Evolutionary conservation across 768 basidiomycete genomes (phyloP), one percentile per base, ranked within the genome.

Genomic region (Phlebiopsis flavidoalba): DNA sequence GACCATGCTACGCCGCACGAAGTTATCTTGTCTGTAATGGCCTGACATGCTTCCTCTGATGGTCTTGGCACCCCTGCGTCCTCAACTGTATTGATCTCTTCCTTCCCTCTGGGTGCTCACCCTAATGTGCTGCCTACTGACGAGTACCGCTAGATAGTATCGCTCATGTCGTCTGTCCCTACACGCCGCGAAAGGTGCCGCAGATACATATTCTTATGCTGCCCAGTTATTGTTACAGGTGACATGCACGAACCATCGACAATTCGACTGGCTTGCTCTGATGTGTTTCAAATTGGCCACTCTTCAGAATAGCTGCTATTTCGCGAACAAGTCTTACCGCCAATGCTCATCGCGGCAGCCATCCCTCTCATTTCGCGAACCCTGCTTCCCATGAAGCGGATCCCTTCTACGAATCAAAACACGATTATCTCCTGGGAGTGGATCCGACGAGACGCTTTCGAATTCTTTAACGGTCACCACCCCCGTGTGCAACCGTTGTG

Each of bases 391-490:
- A n/a, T n/a, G 76, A 72, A 2, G 79, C 79, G 50, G n/a, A n/a
- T 79, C 78, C 4, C 77, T 76, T n/a, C n/a, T n/a, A n/a, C 11
- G 69, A 65, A 47, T 80, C 77, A 19, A 70, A 70, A n/a, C n/a
- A n/a, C 14, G 62, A 62, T 51, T 76, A n/a, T n/a, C 71, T 1
- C 80, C 79, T n/a, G 78, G 76, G 21, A 69, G 60, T 24, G 81
- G 79, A 17, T 80, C 80, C 63, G 81, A 81, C 31, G 82, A 69
- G 21, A 77, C 75, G 62, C 71, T 79, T 53, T n/a, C n/a, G n/a
- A 82, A 66, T 80, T 80, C 79, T 4, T 79, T n/a, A n/a, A 68
- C 24, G 70, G 62, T 83, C 80, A 0, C 80, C 80, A 4, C 80
- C 80, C 36, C 80, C 80, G 64, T 83, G 80, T 8, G 74, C n/a